Evolutionary conservation across 192 early-diverging fungal genomes (phyloP), one percentile per base, ranked within the genome.

Genomic region (Gonapodya prolifera): DNA sequence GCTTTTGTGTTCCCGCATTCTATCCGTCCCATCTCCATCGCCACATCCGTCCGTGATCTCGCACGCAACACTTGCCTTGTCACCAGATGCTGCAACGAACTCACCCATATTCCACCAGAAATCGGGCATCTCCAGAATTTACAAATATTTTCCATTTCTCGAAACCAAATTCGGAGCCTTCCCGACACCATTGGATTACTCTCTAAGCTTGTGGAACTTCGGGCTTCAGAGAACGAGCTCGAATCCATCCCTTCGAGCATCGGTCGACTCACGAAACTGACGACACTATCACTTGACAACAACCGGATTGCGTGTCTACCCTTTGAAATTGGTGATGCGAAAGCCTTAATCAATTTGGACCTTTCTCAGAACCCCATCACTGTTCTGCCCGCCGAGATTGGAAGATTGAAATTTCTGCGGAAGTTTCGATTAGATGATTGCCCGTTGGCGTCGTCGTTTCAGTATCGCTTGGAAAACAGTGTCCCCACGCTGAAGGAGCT

Each of bases 401-500:
- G 84, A 35, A 85, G 89, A 0, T 85, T 94, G 16, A 92, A 93
- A 75, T 87, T 83, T 76, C 79, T 95, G 70, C 84, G 91, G n/a
- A 85, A 86, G 34, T 76, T 94, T 0, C 74, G 80, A 28, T 61
- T 88, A 2, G 87, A 91, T 8, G 79, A 80, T 0, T 92, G 91
- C 77, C 86, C 81, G n/a, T 78, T 89, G 0, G 79, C 83, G 2
- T 76, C 82, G 28, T 82, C 82, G 73, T 86, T 87, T 77, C 79
- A 77, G 18, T 79, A 84, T 34, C 76, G 79, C 8, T 75, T 87
- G 16, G 34, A 75, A 13, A 82, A 87, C 31, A 81, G 82, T 2
- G 83, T 86, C n/a, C 94, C 94, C 0, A 86, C 86, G 2, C 82
- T 96, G 23, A 85, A 90, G 73, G 94, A 96, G 80, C 80, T 93